These are phyloP conservation scores for Scutellaria minor DNA, from an alignment of 257 asterid species.

Conservation along the genomic window DNA sequence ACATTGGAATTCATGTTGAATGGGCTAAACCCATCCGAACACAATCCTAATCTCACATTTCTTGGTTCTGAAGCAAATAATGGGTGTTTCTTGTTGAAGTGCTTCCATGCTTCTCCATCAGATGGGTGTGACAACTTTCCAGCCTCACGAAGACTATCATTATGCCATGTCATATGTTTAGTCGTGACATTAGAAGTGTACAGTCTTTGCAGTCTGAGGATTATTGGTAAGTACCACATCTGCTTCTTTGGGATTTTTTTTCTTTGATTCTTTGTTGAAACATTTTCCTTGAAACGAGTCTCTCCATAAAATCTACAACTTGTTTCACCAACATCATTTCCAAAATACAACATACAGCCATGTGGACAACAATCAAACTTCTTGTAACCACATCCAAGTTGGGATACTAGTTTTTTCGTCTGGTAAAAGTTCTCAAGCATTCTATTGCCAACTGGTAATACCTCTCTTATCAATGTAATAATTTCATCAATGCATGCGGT, in stretches of 20 bases:
- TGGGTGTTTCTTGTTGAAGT: neutral
- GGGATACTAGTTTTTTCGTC: neutral
- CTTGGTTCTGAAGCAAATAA: neutral
- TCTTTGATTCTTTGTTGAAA: neutral
- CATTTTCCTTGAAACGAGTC: neutral
- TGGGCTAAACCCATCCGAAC: neutral
- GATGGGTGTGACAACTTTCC: neutral
- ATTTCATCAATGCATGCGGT: too few relatives aligned
- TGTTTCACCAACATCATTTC: neutral
- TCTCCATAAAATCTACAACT: neutral
- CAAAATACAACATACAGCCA: slow-evolving; percentile 14
- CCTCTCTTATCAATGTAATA: too few relatives aligned
- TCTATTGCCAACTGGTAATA: neutral
- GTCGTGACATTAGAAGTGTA: neutral
- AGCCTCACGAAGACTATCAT: neutral
- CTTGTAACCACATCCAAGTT: neutral
- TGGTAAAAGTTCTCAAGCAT: neutral
- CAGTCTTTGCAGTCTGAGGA: neutral
- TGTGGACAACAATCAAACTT: slow-evolving; percentile 1
- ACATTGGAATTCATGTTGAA: neutral
- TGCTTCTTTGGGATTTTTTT: neutral
- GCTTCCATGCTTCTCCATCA: neutral
- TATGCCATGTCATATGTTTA: neutral
- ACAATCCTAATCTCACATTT: neutral
- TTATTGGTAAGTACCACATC: neutral